Base-by-base conservation (phyloP, 306 rosid genomes). In the Cicer yamashitae region DNA sequence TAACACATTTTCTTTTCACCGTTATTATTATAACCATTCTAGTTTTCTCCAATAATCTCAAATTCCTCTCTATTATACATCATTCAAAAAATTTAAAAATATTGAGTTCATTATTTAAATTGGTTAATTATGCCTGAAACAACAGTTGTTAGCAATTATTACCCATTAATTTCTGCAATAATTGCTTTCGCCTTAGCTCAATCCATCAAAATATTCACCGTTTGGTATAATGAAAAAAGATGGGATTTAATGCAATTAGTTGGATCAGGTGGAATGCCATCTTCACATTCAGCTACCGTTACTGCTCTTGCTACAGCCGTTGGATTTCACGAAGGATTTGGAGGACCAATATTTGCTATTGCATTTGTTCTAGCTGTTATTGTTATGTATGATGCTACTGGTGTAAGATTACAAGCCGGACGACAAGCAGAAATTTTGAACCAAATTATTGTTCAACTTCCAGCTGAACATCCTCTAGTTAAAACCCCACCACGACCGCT, bases 341-440 rank as follows among this genome's bases (percentile, higher is more conserved):
- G 90, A 40, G 98, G 88, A 79, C 54, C 91, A 22, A 13, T 78
- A 48, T 93, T 93, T 79, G 96, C 96, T 3, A 73, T 30, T 73
- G 86, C 89, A 51, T 82, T 88, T 82, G 75, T 88, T 81, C 76
- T 93, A 53, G 88, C 98, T 40, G 86, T 87, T 46, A 84, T 90
- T 73, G 98, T 93, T 52, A 91, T 91, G 96, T 88, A 91, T 84
- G 98, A 93, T 87, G 98, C 98, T 43, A 91, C 96, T 68, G 98
- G 98, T 62, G 88, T 93, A 46, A 91, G 97, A 78, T 80, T 93
- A 77, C 98, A 93, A 17, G 97, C 98, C 46, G 96, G 98, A 78
- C 96, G 89, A 80, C 98, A 93, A 89, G 97, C 98, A 67, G 96
- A 93, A 96, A 96, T 93, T 83, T 1, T 93, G 81, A 93, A 93